These are phyloP conservation scores for Schizochytrium sp. DNA, from an alignment of 108 stramenopile species.

Conservation along the genomic window DNA sequence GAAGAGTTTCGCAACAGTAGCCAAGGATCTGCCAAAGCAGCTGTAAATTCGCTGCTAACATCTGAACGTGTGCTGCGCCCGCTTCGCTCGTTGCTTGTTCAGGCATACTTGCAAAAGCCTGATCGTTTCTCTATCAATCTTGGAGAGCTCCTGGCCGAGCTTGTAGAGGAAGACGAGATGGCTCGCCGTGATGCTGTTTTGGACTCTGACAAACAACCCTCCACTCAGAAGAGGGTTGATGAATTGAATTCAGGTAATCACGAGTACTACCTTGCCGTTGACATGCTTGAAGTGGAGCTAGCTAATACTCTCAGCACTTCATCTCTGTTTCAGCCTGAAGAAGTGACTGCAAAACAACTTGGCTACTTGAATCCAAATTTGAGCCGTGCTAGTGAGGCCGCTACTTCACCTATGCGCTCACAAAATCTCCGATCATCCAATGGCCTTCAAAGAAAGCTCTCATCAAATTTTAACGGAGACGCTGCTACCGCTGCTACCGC, in stretches of 20 bases:
- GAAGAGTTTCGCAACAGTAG: conserved; percentile 6
- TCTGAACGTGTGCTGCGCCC: conserved; percentile 53
- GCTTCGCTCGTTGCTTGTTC: conserved; percentile 47
- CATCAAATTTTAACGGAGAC: no score
- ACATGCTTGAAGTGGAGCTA: conserved; percentile 53
- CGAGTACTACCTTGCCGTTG: conserved; percentile 25
- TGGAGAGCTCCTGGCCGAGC: conserved; percentile 17
- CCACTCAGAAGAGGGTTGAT: neutral
- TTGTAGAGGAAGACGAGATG: conserved; percentile 5
- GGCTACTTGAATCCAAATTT: neutral
- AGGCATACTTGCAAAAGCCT: conserved; percentile 5
- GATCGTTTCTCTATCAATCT: conserved; percentile 36
- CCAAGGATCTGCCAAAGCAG: neutral
- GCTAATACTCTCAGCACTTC: conserved; percentile 52
- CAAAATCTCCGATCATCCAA: no score
- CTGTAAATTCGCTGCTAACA: conserved; percentile 30
- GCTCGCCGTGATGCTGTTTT: neutral
- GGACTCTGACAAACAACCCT: neutral
- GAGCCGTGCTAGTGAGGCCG: neutral
- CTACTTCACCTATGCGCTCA: no score
- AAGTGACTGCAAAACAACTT: no score
- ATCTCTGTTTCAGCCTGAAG: neutral
- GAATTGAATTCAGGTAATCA: neutral
- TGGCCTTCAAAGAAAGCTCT: no score
- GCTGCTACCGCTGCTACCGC: no score